Conservation (phyloP, 2,329 filamentous ascomycete species). For the Alternaria longipes region DNA sequence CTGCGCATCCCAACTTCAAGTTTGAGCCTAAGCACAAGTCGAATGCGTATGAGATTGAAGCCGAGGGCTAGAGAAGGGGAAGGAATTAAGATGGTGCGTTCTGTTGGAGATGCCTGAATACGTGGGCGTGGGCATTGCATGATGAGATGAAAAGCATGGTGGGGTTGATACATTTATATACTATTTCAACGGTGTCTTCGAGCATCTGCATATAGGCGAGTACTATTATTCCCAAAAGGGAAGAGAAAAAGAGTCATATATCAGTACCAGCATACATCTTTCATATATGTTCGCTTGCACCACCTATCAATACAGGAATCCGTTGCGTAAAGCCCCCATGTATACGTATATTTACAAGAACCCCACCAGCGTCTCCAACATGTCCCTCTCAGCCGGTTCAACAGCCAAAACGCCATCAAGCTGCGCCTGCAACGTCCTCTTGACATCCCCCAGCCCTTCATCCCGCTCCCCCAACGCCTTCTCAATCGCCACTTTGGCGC, state of each 20-base stretch:
- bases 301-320: background rate
- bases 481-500: constrained; percentile 72
- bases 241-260: background rate
- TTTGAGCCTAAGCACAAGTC: constrained; percentile 99
- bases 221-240: no score
- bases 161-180: background rate
- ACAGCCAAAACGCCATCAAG: constrained; percentile 65
- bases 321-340: no score
- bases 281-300: background rate
- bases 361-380: constrained; percentile 67
- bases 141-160: background rate
- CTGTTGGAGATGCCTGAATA: background rate
- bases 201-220: background rate
- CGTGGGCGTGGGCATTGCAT: background rate
- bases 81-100: background rate
- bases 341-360: constrained; percentile 35
- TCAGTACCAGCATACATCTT: background rate
- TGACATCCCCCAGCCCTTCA: constrained; percentile 70
- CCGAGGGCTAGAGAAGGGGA: constrained; percentile 39
- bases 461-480: constrained; percentile 72
- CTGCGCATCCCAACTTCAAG: constrained; percentile 86
- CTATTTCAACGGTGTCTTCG: background rate
- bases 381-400: constrained; percentile 67
- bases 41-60: constrained; percentile 84
- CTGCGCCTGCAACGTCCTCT: constrained; percentile 74